phyloP scores from a whole-genome alignment of 1,139 yeast species.

The Sugiyamaella castrensis region DNA sequence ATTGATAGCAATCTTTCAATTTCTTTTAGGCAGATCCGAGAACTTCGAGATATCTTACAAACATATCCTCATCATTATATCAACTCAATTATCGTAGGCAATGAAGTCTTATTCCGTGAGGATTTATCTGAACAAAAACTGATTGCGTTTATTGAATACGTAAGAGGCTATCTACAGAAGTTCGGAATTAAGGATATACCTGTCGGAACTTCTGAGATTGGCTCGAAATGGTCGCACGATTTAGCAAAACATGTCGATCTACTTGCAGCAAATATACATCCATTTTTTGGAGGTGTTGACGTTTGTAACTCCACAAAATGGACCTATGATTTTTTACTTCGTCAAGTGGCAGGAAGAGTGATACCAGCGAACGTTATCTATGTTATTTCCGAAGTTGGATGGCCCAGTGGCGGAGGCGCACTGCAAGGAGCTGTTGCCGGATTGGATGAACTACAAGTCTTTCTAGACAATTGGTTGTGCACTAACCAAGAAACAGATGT shows the following conservation, averaged over 20 bases:
- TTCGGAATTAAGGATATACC: slow-evolving; percentile 41
- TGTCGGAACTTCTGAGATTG: slow-evolving; percentile 58
- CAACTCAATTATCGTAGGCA: slow-evolving; percentile 57
- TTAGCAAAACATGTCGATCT: slow-evolving; percentile 47
- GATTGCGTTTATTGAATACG: slow-evolving; percentile 44
- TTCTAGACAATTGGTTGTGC: slow-evolving; percentile 55
- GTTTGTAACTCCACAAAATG: slow-evolving; percentile 52
- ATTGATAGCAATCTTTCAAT: slow-evolving; percentile 46
- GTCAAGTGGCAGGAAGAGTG: slow-evolving; percentile 40
- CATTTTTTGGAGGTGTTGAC: slow-evolving; percentile 60
- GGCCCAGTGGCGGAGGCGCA: slow-evolving; percentile 66
- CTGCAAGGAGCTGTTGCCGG: slow-evolving; percentile 50
- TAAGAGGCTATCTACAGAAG: slow-evolving; percentile 40
- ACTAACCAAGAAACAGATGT: slow-evolving; percentile 37
- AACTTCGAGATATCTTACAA: slow-evolving; percentile 39
- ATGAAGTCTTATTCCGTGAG: slow-evolving; percentile 58
- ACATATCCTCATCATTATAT: slow-evolving; percentile 48
- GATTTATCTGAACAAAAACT: slow-evolving; percentile 46
- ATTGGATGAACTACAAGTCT: slow-evolving; percentile 44
- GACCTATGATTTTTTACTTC: slow-evolving; percentile 50
- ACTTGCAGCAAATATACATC: slow-evolving; percentile 64
- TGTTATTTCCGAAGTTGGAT: slow-evolving; percentile 62
- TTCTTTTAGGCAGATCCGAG: slow-evolving; percentile 45
- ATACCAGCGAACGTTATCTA: slow-evolving; percentile 33
- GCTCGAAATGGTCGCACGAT: slow-evolving; percentile 41